Conservation (phyloP, 23 red algal genomes). For the Chondrus crispus region DNA sequence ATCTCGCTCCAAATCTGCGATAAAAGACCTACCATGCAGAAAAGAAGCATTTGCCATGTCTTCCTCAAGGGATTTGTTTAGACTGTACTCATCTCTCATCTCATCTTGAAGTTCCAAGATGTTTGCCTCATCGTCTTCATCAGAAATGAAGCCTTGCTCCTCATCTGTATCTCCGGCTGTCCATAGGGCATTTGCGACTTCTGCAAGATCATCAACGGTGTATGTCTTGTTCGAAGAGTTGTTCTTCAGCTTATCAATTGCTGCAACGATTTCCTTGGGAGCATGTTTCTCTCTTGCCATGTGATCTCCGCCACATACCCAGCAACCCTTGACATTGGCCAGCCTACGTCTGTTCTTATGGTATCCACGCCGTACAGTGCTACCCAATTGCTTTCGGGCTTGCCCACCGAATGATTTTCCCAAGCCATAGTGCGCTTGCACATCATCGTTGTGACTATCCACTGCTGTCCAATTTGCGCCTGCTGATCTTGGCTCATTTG, state of each 20-base stretch:
- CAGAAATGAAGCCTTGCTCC: too few relatives aligned
- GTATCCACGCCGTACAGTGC: background rate
- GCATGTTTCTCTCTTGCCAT: background rate
- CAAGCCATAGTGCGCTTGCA: background rate
- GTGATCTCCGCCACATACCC: background rate
- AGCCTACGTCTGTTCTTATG: conserved; percentile 1
- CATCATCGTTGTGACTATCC: background rate
- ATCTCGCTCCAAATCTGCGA: background rate
- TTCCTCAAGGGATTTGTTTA: too few relatives aligned
- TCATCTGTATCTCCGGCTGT: background rate
- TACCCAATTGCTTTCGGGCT: background rate
- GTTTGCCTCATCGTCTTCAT: background rate
- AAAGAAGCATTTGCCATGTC: background rate
- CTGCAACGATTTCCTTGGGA: background rate
- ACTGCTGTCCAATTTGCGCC: background rate
- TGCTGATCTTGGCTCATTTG: conserved; percentile 21
- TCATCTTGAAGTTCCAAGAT: background rate
- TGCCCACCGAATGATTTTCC: background rate
- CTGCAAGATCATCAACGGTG: background rate
- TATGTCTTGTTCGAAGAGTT: background rate
- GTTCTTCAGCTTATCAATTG: background rate
- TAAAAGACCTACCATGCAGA: background rate
- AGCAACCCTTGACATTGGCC: background rate
- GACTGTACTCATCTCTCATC: background rate
- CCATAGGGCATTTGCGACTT: background rate